Evolutionary conservation across 2,329 filamentous ascomycete species (phyloP), one percentile per base, ranked within the genome.

Genomic region (Exophiala alcalophila): DNA sequence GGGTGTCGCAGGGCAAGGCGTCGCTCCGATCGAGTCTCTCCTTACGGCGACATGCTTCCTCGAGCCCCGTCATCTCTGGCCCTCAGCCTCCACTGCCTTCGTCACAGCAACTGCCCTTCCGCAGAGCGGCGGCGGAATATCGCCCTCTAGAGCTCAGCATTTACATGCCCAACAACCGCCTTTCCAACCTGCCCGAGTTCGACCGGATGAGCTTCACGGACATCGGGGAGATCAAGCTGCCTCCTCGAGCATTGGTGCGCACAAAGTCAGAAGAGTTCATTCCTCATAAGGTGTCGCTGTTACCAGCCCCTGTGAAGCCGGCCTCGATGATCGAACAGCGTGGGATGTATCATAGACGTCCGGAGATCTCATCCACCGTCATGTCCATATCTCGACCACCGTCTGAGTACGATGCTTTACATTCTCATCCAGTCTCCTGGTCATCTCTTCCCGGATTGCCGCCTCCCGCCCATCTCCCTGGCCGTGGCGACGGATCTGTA

Each of bases 91-190:
- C 41, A 8, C 11, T 52, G 18, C 29, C 43, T 24, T 16, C 42
- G 6, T 28, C 35, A 9, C 24, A 44, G 5, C 36, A 53, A 6
- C 45, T 50, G 20, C 53, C 53, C 5, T 36, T 52, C 18, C 51
- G 50, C 10, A 33, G 50, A 28, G 25, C 42, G 7, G 50, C 46
- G 12, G 50, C 51, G 14, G 47, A 51, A 10, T 71, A 65, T 50
- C 57, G 63, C 23, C 69, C 69, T 3, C 57, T 73, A n/a, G 64
- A 72, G 54, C 58, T 73, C 32, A 72, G 63, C 52, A 71, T 73
- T 39, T 65, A 71, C 53, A 55, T 61, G 38, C 61, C 65, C n/a
- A 63, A 62, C 26, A 67, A 70, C 53, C 60, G 61, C 43, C 55
- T 72, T 10, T 67, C 70, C 19, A 62, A 68, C 43, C 59, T 73